phyloP scores from a whole-genome alignment of 2,329 filamentous ascomycete species.

The Exophiala alcalophila region DNA sequence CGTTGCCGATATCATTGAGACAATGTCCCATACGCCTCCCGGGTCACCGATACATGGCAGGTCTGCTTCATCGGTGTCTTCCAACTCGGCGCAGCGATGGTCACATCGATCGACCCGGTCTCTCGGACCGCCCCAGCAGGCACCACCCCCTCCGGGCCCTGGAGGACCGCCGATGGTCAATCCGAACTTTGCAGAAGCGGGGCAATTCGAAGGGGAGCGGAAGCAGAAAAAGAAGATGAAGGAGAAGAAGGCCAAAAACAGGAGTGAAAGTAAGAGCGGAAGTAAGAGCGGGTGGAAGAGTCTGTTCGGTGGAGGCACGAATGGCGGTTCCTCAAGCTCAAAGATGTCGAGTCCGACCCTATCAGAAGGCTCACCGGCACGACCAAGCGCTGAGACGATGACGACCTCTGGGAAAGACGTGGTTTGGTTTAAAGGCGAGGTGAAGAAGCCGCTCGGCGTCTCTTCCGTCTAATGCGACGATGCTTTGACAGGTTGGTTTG shows the following conservation, averaged over 20 bases:
- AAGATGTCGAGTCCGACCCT: background rate
- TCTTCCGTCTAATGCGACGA: constrained; percentile 6
- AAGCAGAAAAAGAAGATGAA: constrained; percentile 25
- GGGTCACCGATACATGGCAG: constrained; percentile 24
- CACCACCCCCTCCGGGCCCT: constrained; percentile 27
- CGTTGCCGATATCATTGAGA: constrained; percentile 25
- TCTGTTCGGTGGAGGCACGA: constrained; percentile 51
- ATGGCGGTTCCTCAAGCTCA: constrained; percentile 4
- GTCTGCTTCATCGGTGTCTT: constrained; percentile 19
- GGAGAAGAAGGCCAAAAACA: constrained; percentile 19
- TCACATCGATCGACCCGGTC: constrained; percentile 21
- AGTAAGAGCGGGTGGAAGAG: constrained; percentile 27
- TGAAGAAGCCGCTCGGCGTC: constrained; percentile 26
- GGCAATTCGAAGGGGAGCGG: constrained; percentile 27
- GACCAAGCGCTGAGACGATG: constrained; percentile 14
- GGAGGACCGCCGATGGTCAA: constrained; percentile 29
- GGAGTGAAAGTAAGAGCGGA: too few species aligned
- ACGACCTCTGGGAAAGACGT: constrained; percentile 23
- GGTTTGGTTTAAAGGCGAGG: constrained; percentile 28
- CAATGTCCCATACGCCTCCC: constrained; percentile 26
- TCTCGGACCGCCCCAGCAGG: constrained; percentile 21
- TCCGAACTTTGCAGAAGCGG: constrained; percentile 28
- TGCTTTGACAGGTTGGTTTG: too few species aligned
- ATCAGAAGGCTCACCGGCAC: background rate
- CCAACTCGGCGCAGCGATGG: constrained; percentile 22